Percentiles rank a stretch among this genome's conserved stretches.
Conservation (phyloP, 2,329 filamentous ascomycete species). For the Alternaria ethzedia region DNA sequence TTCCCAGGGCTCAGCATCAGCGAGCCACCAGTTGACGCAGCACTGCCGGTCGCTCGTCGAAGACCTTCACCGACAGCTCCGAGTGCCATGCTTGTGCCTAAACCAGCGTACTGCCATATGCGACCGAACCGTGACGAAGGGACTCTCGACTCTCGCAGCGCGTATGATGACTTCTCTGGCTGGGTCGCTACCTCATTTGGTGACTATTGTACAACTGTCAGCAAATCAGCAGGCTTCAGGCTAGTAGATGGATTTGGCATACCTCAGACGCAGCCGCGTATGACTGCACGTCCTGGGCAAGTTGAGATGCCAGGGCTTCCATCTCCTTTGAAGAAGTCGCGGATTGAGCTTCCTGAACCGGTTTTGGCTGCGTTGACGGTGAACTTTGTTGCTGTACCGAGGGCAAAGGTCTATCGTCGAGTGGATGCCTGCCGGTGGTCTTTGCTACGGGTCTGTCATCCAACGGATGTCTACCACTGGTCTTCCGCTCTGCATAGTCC, state of each 20-base stretch:
- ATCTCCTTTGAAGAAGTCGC: slow-evolving; percentile 46
- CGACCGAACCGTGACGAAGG: slow-evolving; percentile 86
- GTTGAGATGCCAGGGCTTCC: slow-evolving; percentile 55
- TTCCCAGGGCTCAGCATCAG: slow-evolving; percentile 87
- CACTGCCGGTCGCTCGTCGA: slow-evolving; percentile 76
- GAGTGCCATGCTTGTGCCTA: slow-evolving; percentile 94
- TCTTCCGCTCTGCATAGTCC: slow-evolving; percentile 43
- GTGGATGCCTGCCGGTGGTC: slow-evolving; percentile 10
- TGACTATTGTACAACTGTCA: slow-evolving; percentile 52
- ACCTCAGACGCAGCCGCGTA: slow-evolving; percentile 40
- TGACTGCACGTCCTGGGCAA: slow-evolving; percentile 52
- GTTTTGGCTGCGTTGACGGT: slow-evolving; percentile 16
- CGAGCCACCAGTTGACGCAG: slow-evolving; percentile 66
- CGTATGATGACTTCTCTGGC: slow-evolving; percentile 58
- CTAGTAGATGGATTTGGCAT: slow-evolving; percentile 2
- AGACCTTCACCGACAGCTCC: slow-evolving; percentile 87
- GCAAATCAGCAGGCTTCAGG: slow-evolving; percentile 51
- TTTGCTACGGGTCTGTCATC: slow-evolving; percentile 12
- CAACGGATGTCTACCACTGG: slow-evolving; percentile 14
- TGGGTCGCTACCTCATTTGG: slow-evolving; percentile 30
- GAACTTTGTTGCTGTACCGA: slow-evolving; percentile 15
- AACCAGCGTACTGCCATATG: slow-evolving; percentile 91
- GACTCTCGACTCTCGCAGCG: slow-evolving; percentile 86
- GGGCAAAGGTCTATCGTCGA: slow-evolving; percentile 15
- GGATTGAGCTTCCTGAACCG: slow-evolving; percentile 15